Conservation (phyloP, 148 eudicot species). For the Pharnaceum exiguum region DNA sequence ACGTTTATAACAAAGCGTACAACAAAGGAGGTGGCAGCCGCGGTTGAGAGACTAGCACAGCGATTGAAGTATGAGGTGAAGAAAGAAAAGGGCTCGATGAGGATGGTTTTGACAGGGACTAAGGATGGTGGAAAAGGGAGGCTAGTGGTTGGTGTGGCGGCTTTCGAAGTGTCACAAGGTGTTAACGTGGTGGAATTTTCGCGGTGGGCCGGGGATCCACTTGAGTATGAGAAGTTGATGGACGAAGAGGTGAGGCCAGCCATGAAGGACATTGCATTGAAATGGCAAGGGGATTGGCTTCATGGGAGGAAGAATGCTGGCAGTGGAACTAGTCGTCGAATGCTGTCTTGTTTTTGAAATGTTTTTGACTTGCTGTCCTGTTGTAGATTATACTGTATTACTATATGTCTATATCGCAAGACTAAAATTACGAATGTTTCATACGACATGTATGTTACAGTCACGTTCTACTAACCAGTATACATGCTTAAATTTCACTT, state of each 20-base stretch:
- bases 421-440: too few species aligned
- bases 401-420: too few species aligned
- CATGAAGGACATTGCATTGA: slow-evolving; percentile 56
- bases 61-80: slow-evolving; percentile 26
- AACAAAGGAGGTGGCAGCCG: slow-evolving; percentile 23
- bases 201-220: slow-evolving; percentile 42
- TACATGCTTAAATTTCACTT: too few species aligned
- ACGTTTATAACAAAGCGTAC: slow-evolving; percentile 41
- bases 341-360: slow-evolving; percentile 5
- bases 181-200: slow-evolving; percentile 54
- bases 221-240: slow-evolving; percentile 46
- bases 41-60: slow-evolving; percentile 27
- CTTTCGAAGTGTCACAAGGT: slow-evolving; percentile 44
- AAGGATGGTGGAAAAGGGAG: slow-evolving; percentile 33
- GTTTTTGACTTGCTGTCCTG: too few species aligned
- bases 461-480: too few species aligned
- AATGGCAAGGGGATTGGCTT: slow-evolving; percentile 60
- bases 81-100: slow-evolving; percentile 29
- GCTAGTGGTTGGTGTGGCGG: slow-evolving; percentile 43
- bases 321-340: not conserved
- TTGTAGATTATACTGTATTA: too few species aligned
- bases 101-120: slow-evolving; percentile 30
- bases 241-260: slow-evolving; percentile 62
- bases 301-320: not conserved
- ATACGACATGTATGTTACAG: too few species aligned